Evolutionary conservation across 495 filamentous ascomycete species (phyloP).

Genomic region (Aspergillus egyptiacus): DNA sequence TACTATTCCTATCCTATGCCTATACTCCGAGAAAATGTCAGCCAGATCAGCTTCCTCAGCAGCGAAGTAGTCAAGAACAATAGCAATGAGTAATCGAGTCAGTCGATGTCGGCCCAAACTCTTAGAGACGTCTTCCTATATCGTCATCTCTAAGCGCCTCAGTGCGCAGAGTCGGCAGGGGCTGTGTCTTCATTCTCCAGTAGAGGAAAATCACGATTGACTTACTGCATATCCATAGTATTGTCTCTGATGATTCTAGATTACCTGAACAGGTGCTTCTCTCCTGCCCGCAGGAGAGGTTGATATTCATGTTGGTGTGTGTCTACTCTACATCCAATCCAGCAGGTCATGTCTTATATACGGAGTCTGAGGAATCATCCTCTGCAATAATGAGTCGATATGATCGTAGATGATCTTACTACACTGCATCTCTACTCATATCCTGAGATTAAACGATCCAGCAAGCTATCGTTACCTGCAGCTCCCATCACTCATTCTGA

Average conservation of each 20-base stretch:
- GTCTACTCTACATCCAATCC: not conserved
- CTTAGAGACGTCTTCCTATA: conserved; percentile 17
- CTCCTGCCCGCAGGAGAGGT: conserved; percentile 1
- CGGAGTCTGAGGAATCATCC: not conserved
- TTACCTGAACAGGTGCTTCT: too few relatives aligned
- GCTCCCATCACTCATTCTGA: conserved; percentile 3
- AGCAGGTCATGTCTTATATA: not conserved
- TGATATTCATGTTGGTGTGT: not conserved
- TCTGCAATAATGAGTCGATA: conserved; percentile 11
- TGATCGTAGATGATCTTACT: not conserved
- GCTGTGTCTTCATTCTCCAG: conserved; percentile 13
- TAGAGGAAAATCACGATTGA: not conserved
- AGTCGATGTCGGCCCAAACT: conserved; percentile 18
- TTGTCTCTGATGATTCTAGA: not conserved
- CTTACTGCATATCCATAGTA: not conserved
- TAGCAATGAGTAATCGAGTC: not conserved
- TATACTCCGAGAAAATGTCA: too few relatives aligned
- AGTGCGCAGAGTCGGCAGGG: conserved; percentile 17
- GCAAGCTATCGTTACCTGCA: not conserved
- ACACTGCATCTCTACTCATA: not conserved
- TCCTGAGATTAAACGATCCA: not conserved
- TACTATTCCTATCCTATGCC: not conserved
- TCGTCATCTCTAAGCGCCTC: conserved; percentile 16
- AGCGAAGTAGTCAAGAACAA: not conserved
- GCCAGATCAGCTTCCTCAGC: too few relatives aligned